phyloP scores from a whole-genome alignment of 2,329 filamentous ascomycete species.

The Aspergillus tamarii region DNA sequence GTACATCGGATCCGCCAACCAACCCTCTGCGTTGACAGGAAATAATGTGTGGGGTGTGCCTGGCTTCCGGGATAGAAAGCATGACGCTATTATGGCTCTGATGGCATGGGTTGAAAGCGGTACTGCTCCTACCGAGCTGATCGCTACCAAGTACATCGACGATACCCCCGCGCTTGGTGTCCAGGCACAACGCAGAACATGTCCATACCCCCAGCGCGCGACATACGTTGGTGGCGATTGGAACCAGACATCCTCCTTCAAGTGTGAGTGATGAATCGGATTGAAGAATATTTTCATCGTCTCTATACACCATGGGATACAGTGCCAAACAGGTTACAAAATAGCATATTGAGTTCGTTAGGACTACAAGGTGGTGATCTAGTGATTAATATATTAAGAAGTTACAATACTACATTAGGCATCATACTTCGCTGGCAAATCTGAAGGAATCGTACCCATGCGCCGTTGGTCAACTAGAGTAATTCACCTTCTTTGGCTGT shows the following conservation, averaged over 20 bases:
- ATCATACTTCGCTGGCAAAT: too few relatives aligned
- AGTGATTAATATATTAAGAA: too few relatives aligned
- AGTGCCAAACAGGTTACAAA: too few relatives aligned
- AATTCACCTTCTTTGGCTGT: too few relatives aligned
- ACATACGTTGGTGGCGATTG: constrained; percentile 4
- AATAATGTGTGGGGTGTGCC: constrained; percentile 11
- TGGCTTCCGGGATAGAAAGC: constrained; percentile 17
- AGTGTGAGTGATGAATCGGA: too few relatives aligned
- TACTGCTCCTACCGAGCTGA: constrained; percentile 17
- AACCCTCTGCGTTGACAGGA: constrained; percentile 4
- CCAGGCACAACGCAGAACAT: constrained; percentile 5
- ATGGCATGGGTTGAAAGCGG: constrained; percentile 26
- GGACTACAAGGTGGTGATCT: too few relatives aligned
- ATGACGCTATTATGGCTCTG: constrained; percentile 23
- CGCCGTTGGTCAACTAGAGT: too few relatives aligned
- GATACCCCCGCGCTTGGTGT: constrained; percentile 6
- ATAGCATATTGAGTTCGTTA: too few relatives aligned
- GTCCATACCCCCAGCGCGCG: constrained; percentile 4
- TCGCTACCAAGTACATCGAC: constrained; percentile 20
- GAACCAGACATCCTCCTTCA: neutral
- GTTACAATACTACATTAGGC: too few relatives aligned
- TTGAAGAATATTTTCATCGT: too few relatives aligned
- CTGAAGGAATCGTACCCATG: too few relatives aligned
- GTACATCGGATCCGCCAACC: constrained; percentile 14
- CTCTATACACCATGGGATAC: too few relatives aligned